Base-by-base conservation (phyloP, 192 early-diverging fungal species). In the Podochytrium sp. region DNA sequence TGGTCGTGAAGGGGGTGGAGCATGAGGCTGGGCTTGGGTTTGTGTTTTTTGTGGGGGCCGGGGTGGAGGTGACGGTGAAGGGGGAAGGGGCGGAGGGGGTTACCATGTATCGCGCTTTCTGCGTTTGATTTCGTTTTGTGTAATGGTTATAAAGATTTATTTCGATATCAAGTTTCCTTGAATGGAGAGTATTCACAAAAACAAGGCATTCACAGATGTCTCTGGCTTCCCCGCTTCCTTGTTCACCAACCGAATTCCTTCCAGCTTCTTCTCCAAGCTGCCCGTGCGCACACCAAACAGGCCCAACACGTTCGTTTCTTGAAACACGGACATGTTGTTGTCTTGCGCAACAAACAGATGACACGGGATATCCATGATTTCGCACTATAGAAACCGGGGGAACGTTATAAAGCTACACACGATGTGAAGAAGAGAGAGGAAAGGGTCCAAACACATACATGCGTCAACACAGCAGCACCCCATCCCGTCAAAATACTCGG, bases 11-110 rank as follows among this genome's bases (percentile, higher is more conserved):
- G 2, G 76, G 78, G 30, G 61, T 70, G 18, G 12, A n/a, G 5
- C 29, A 67, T 33, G 71, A 75, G 25, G 78, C 90, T 52, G 71
- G 81, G n/a, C 78, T 83, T 27, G 95, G 95, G 3, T 85, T 84
- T 53, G 91, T 96, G 5, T 94, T 90, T 74, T 96, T 94, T 83
- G 81, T 95, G 25, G 84, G 81, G 1, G 90, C 93, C 20, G 80
- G 81, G 47, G 85, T 83, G 20, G 76, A 78, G 2, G 68, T 92
- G 1, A 63, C 77, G 12, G 69, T 89, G 25, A 64, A 73, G 20
- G 86, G 81, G 1, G 68, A 80, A 34, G 4, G 16, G 3, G 58
- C 71, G 23, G 40, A 40, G 37, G 71, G 51, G 29, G 75, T 87
- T 5, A 74, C 72, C 27, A 52, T 65, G 5, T 87, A 85, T 75